phyloP scores from a whole-genome alignment of 202 grass and related monocot genomes.

The Setaria viridis region DNA sequence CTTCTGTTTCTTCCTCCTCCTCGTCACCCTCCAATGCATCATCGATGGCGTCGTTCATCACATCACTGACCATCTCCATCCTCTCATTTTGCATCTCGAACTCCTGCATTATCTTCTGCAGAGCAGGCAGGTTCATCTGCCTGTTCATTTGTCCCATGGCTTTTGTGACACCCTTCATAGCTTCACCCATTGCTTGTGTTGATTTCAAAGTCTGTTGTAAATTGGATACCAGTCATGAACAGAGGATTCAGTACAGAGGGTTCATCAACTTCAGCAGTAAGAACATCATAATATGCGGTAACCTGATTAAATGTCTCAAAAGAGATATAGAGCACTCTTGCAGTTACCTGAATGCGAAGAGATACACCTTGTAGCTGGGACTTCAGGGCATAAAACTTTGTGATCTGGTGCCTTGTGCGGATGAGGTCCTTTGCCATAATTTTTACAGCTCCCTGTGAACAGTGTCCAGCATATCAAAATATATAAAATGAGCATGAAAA shows the following conservation, averaged over 20 bases:
- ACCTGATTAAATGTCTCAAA: not conserved
- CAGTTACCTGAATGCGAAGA: conserved; percentile 80
- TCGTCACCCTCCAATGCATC: conserved; percentile 79
- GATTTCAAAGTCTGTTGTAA: conserved; percentile 84
- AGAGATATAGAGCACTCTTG: not conserved
- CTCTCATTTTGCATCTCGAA: conserved; percentile 93
- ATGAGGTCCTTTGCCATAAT: conserved; percentile 95
- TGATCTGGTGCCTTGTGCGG: conserved; percentile 85
- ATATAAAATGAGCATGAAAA: not conserved
- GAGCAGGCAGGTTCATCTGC: conserved; percentile 83
- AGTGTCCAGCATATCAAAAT: conserved; percentile 11
- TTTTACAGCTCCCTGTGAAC: conserved; percentile 78
- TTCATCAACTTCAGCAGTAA: not conserved
- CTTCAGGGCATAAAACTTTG: conserved; percentile 83
- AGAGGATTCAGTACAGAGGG: not conserved
- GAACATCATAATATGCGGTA: not conserved
- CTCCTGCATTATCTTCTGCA: conserved; percentile 86
- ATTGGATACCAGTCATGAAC: not conserved
- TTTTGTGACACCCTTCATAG: conserved; percentile 93
- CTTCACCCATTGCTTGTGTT: conserved; percentile 90
- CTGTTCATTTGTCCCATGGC: conserved; percentile 91
- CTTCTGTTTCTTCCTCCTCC: conserved; percentile 85
- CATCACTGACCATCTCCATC: conserved; percentile 84
- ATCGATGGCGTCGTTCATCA: conserved; percentile 77
- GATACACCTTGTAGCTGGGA: conserved; percentile 95